Percentiles rank a stretch among this genome's conserved stretches.
These are phyloP conservation scores for Sapria himalayana DNA, from an alignment of 345 rosid genomes.

Conservation along the genomic window DNA sequence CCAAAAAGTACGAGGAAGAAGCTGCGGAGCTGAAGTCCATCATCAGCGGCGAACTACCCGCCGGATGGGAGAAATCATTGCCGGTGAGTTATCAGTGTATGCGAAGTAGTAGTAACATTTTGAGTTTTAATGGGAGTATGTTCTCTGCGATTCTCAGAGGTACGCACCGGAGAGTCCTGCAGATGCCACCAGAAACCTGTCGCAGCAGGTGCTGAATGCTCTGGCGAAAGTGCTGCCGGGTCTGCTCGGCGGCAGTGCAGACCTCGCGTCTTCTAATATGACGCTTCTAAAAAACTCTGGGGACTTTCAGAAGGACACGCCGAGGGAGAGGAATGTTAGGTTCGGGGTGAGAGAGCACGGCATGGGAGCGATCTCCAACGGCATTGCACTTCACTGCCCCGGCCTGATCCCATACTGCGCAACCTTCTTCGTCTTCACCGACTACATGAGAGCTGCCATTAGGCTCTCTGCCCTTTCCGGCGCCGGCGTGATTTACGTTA, in stretches of 20 bases:
- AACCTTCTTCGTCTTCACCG: conserved; percentile 98
- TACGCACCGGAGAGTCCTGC: conserved; percentile 78
- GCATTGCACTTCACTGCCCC: conserved; percentile 79
- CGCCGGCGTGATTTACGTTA: conserved; percentile 86
- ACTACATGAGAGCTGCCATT: conserved; percentile 98
- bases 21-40: conserved; percentile 83
- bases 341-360: conserved; percentile 97
- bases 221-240: conserved; percentile 69
- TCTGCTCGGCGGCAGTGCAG: conserved; percentile 94
- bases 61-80: conserved; percentile 89
- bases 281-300: conserved; percentile 76
- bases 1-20: conserved; percentile 72
- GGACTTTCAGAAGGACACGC: conserved; percentile 77
- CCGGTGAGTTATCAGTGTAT: conserved; percentile 35
- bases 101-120: neutral
- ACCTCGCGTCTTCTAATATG: conserved; percentile 97
- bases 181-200: conserved; percentile 86
- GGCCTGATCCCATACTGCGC: conserved; percentile 95
- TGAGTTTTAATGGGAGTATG: neutral
- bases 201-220: conserved; percentile 77
- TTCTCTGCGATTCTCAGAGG: conserved; percentile 17
- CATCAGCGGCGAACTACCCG: conserved; percentile 55
- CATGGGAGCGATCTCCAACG: conserved; percentile 94
- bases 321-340: conserved; percentile 74
- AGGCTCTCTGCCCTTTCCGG: conserved; percentile 73